A percentile compares a stretch with the other conserved stretches of the same genome.
These are phyloP conservation scores for Colletotrichum horii DNA, from an alignment of 2,329 filamentous ascomycete species.

Conservation along the genomic window DNA sequence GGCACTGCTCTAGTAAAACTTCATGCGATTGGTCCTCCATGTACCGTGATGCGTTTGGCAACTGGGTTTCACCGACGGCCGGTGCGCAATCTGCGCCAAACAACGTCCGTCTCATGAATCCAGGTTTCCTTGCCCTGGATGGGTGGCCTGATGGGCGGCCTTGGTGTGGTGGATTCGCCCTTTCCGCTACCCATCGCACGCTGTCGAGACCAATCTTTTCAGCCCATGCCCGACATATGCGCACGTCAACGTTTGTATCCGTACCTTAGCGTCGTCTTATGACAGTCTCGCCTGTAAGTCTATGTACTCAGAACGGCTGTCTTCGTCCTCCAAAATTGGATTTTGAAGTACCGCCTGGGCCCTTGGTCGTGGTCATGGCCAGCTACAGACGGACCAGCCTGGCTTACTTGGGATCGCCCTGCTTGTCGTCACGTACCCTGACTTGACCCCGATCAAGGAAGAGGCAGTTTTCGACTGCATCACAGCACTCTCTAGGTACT, in stretches of 20 bases:
- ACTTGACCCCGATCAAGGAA: neutral
- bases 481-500: no score
- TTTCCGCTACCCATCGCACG: neutral
- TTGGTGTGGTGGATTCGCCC: no score
- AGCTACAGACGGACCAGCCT: neutral
- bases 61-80: slow-evolving; percentile 2
- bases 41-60: neutral
- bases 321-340: no score
- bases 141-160: neutral
- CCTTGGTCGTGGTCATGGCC: neutral
- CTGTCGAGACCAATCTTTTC: neutral
- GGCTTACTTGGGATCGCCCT: neutral
- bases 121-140: neutral
- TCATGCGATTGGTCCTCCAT: slow-evolving; percentile 3
- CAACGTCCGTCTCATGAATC: neutral
- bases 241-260: neutral
- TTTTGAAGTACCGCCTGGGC: no score
- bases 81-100: slow-evolving; percentile 3
- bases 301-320: neutral
- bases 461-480: no score
- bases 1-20: neutral
- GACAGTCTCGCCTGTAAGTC: neutral
- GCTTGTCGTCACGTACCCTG: neutral
- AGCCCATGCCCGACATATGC: neutral
- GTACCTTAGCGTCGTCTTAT: neutral